phyloP scores from a whole-genome alignment of 169 alveolate genomes.

The Ichthyophthirius multifiliis region DNA sequence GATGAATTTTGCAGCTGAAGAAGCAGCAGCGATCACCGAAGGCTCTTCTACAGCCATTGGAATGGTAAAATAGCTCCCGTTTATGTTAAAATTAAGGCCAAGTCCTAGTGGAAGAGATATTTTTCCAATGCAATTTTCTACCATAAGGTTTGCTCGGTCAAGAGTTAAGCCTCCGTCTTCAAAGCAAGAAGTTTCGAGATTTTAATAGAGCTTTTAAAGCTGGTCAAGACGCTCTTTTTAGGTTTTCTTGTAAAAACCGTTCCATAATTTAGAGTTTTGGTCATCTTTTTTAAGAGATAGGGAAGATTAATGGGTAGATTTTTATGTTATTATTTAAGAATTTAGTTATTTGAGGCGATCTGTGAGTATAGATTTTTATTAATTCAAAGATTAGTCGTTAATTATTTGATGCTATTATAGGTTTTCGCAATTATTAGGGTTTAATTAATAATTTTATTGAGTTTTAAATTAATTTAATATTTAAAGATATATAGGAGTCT shows the following conservation, averaged over 20 bases:
- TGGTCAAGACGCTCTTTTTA: conserved; percentile 58
- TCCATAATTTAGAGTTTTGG: conserved; percentile 56
- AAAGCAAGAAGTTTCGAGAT: conserved; percentile 55
- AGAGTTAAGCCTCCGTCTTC: conserved; percentile 74
- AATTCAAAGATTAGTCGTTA: too few relatives aligned
- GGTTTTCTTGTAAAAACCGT: conserved; percentile 73
- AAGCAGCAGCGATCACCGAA: conserved; percentile 87
- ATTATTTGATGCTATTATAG: too few relatives aligned
- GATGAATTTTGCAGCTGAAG: conserved; percentile 79
- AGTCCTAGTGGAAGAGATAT: conserved; percentile 80
- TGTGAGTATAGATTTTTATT: too few relatives aligned
- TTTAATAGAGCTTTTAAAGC: conserved; percentile 60
- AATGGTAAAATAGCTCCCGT: conserved; percentile 65
- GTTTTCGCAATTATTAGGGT: too few relatives aligned
- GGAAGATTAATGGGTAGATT: too few relatives aligned
- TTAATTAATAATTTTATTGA: too few relatives aligned
- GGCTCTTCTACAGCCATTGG: conserved; percentile 92
- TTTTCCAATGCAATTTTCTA: conserved; percentile 84
- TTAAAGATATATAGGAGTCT: too few relatives aligned
- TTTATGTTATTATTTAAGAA: too few relatives aligned
- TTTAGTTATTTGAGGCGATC: too few relatives aligned
- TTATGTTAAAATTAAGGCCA: conserved; percentile 79
- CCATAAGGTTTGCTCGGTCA: conserved; percentile 77
- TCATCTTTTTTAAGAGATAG: too few relatives aligned
- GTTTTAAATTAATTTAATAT: too few relatives aligned